Evolutionary conservation across 208 protist genomes (phyloP).

Genomic region (Leishmania amazonensis): DNA sequence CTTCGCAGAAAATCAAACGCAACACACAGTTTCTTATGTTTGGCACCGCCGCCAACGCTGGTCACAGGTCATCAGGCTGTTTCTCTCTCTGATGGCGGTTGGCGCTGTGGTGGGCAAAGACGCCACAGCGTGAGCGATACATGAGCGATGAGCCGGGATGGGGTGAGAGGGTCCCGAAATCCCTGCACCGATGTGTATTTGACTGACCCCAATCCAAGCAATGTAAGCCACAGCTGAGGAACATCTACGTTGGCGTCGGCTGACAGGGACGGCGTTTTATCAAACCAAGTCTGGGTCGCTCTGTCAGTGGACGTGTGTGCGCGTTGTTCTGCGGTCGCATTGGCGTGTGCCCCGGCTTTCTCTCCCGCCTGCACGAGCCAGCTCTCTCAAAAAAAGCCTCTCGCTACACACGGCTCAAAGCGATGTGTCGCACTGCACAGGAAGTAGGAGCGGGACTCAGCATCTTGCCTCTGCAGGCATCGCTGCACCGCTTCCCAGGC

Average conservation of each 20-base stretch:
- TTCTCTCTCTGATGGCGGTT: neutral
- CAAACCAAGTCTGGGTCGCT: neutral
- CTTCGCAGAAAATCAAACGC: neutral
- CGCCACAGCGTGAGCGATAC: neutral
- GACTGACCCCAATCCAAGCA: neutral
- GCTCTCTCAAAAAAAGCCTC: conserved; percentile 39
- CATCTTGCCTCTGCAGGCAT: conserved; percentile 23
- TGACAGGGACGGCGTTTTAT: conserved; percentile 3
- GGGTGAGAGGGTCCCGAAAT: neutral
- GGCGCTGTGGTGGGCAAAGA: neutral
- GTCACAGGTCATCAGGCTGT: neutral
- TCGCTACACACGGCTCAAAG: conserved; percentile 47
- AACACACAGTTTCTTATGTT: neutral
- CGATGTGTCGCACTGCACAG: conserved; percentile 46
- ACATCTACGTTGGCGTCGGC: neutral
- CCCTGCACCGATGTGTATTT: neutral
- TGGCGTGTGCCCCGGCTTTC: neutral
- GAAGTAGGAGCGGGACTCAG: conserved; percentile 53
- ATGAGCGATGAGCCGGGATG: neutral
- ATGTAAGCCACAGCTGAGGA: neutral
- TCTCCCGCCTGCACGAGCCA: neutral
- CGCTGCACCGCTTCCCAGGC: conserved; percentile 7
- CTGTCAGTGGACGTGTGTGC: neutral
- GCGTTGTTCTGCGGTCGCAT: neutral
- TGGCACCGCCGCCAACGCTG: neutral